Evolutionary conservation across 2,329 filamentous ascomycete species (phyloP).

Genomic region (Keithomyces neogunnii): DNA sequence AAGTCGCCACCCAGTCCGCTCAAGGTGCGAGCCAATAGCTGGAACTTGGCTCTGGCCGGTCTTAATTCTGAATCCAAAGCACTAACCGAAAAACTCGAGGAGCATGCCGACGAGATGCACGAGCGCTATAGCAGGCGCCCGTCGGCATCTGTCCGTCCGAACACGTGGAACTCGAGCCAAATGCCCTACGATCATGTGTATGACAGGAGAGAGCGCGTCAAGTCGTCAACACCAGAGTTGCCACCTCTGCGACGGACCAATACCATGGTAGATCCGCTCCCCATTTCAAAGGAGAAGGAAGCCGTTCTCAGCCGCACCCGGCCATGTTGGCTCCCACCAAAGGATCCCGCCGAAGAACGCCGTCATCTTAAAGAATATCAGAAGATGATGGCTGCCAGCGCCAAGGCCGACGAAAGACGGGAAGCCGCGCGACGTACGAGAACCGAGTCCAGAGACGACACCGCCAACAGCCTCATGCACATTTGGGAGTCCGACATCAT

Average conservation of each 20-base stretch:
- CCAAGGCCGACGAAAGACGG: constrained; percentile 50
- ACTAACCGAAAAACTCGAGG: constrained; percentile 72
- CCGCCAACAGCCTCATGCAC: constrained; percentile 44
- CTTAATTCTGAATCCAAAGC: constrained; percentile 66
- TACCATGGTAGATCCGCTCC: constrained; percentile 77
- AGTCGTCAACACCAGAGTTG: constrained; percentile 59
- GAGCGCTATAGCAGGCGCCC: constrained; percentile 24
- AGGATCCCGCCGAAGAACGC: constrained; percentile 83
- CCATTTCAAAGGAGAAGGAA: constrained; percentile 80
- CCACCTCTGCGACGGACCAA: constrained; percentile 65
- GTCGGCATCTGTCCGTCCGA: constrained; percentile 24
- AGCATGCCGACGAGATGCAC: constrained; percentile 58
- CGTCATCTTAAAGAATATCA: constrained; percentile 81
- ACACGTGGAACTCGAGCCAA: constrained; percentile 30
- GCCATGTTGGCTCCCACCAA: constrained; percentile 78
- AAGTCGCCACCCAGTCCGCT: constrained; percentile 29
- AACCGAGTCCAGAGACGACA: constrained; percentile 45
- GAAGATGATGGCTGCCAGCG: constrained; percentile 64
- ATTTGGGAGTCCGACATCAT: constrained; percentile 72
- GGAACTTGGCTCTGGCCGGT: constrained; percentile 61
- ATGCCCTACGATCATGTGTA: constrained; percentile 22
- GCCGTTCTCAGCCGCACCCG: constrained; percentile 72
- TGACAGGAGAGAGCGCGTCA: constrained; percentile 46
- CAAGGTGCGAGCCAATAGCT: constrained; percentile 59
- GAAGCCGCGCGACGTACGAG: constrained; percentile 44